A percentile compares a stretch with the other conserved stretches of the same genome.
Evolutionary conservation across 352 stramenopile species (phyloP).

Genomic region (Phytophthora lateralis): DNA sequence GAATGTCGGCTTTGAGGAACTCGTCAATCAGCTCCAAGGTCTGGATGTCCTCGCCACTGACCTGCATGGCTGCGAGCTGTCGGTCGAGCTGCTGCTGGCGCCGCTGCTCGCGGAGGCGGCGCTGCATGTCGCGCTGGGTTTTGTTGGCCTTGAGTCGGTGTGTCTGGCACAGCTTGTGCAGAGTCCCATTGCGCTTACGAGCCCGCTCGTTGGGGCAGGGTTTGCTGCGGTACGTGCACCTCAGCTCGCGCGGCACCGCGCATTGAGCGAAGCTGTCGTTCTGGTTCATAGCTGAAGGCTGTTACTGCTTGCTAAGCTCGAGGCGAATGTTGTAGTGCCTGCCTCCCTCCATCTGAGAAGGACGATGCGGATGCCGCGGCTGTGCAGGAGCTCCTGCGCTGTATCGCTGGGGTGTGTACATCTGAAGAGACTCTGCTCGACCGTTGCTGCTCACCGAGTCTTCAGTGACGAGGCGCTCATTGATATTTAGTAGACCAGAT

Average conservation of each 20-base stretch:
- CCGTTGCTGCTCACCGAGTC: slow-evolving; percentile 5
- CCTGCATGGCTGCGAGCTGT: slow-evolving; percentile 23
- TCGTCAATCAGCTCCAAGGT: slow-evolving; percentile 32
- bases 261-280: slow-evolving; percentile 11
- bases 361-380: neutral
- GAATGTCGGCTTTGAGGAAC: slow-evolving; percentile 30
- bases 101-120: slow-evolving; percentile 36
- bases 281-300: slow-evolving; percentile 26
- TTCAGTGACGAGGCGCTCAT: slow-evolving; percentile 5
- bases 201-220: slow-evolving; percentile 51
- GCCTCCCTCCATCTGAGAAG: slow-evolving; percentile 10
- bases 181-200: slow-evolving; percentile 50
- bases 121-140: slow-evolving; percentile 55
- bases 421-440: neutral
- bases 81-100: slow-evolving; percentile 29
- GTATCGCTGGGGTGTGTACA: neutral
- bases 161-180: slow-evolving; percentile 58
- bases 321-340: slow-evolving; percentile 35
- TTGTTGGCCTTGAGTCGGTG: slow-evolving; percentile 64
- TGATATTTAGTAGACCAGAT: slow-evolving; percentile 4
- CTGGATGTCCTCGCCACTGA: slow-evolving; percentile 21
- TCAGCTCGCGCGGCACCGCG: slow-evolving; percentile 28
- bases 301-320: slow-evolving; percentile 21
- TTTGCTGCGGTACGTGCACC: slow-evolving; percentile 59
- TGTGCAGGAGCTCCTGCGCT: slow-evolving; percentile 9